These are phyloP conservation scores for Hortiboletus campestris DNA, from an alignment of 768 basidiomycete species.

Conservation along the genomic window DNA sequence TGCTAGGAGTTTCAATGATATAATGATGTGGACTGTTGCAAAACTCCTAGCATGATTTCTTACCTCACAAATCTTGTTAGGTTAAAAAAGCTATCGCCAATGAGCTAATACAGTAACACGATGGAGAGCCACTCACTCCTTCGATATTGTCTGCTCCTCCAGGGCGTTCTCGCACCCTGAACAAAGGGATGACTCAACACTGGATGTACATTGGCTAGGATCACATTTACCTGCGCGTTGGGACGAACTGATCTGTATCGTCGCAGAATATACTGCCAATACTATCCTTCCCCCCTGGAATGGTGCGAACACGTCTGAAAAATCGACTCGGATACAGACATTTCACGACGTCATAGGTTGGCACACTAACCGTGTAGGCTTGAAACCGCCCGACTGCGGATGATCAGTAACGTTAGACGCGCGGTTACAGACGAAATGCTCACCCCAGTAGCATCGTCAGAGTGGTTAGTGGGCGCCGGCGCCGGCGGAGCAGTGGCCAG, in stretches of 20 bases:
- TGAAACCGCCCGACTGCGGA: constrained; percentile 23
- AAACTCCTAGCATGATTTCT: background rate
- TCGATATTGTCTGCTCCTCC: constrained; percentile 64
- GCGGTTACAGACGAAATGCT: background rate
- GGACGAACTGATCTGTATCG: constrained; percentile 53
- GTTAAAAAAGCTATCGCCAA: constrained; percentile 30
- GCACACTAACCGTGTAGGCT: constrained; percentile 49
- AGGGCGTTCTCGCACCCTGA: constrained; percentile 64
- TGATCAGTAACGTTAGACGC: background rate
- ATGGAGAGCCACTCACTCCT: constrained; percentile 27
- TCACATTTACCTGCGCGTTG: constrained; percentile 58
- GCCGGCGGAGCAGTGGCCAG: constrained; percentile 54
- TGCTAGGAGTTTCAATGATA: background rate
- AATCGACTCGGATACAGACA: constrained; percentile 1
- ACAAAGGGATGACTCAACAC: background rate
- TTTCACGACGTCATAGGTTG: background rate
- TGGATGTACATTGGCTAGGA: background rate
- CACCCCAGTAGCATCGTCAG: background rate
- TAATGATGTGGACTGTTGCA: background rate
- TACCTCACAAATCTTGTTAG: background rate
- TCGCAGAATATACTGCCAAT: constrained; percentile 44
- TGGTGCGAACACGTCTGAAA: constrained; percentile 35
- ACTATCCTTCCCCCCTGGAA: constrained; percentile 30
- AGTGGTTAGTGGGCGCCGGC: background rate
- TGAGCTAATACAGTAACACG: constrained; percentile 6